Evolutionary conservation across 306 rosid species (phyloP).

Genomic region (Malus domestica): DNA sequence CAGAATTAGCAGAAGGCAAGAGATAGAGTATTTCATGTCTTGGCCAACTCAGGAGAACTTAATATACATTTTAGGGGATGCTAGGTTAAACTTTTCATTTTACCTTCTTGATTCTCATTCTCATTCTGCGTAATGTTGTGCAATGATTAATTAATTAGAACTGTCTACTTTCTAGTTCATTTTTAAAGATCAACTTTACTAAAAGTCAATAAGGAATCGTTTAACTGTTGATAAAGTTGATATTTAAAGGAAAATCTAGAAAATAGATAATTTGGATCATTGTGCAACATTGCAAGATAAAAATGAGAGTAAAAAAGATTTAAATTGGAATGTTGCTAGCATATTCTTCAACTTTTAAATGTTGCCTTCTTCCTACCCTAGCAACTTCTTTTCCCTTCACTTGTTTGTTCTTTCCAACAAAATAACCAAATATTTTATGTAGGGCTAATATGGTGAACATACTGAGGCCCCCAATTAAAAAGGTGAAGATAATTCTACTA

Average conservation of each 20-base stretch:
- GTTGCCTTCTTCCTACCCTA: background rate
- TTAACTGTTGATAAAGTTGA: too few species aligned
- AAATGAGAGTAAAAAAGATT: too few species aligned
- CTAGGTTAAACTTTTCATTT: background rate
- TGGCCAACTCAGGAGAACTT: background rate
- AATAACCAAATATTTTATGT: background rate
- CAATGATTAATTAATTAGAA: background rate
- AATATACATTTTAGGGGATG: background rate
- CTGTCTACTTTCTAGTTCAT: too few species aligned
- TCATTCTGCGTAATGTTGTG: background rate
- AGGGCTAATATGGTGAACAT: background rate
- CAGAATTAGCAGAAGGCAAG: constrained; percentile 21
- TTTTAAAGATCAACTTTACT: background rate
- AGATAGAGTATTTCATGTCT: constrained; percentile 37
- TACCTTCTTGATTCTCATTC: too few species aligned
- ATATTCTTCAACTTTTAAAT: background rate
- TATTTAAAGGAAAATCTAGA: too few species aligned
- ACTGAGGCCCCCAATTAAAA: background rate
- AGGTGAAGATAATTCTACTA: background rate
- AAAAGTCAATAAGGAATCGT: too few species aligned
- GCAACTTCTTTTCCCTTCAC: background rate
- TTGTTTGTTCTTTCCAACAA: too few species aligned
- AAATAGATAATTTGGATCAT: too few species aligned
- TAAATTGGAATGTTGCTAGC: background rate
- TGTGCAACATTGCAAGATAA: too few species aligned